Conservation (phyloP, 305 asterid genomes). For the Fraxinus greggii region DNA sequence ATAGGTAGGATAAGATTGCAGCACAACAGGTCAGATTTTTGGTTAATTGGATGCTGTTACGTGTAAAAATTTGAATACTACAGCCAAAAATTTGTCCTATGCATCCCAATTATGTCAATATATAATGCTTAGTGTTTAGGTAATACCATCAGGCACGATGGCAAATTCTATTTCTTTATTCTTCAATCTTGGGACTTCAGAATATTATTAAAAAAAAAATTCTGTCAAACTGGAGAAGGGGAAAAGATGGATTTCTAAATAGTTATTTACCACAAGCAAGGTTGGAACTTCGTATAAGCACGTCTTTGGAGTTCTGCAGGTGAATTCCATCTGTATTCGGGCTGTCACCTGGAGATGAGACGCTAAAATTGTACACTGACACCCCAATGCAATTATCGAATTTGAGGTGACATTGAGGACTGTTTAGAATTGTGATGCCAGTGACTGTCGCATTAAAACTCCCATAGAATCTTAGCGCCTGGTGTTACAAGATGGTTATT, state of each 20-base stretch:
- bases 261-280: conserved; percentile 72
- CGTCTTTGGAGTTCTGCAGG: conserved; percentile 93
- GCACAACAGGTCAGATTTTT: conserved; percentile 21
- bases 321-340: conserved; percentile 98
- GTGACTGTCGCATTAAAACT: conserved; percentile 86
- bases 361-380: conserved; percentile 63
- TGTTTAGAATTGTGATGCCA: conserved; percentile 78
- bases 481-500: conserved; percentile 27
- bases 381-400: conserved; percentile 89
- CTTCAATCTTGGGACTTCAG: neutral
- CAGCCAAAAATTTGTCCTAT: conserved; percentile 12
- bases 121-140: neutral
- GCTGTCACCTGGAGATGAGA: conserved; percentile 89
- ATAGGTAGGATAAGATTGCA: conserved; percentile 33
- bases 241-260: neutral
- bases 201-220: neutral
- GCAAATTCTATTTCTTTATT: neutral
- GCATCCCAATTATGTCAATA: neutral
- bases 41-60: neutral
- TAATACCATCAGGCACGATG: neutral
- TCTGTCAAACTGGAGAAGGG: neutral
- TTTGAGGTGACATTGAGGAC: conserved; percentile 90
- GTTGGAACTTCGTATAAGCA: conserved; percentile 64
- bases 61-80: neutral
- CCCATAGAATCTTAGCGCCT: conserved; percentile 95